Conservation (phyloP, 2,329 filamentous ascomycete genomes). For the Ophiostoma australiae region DNA sequence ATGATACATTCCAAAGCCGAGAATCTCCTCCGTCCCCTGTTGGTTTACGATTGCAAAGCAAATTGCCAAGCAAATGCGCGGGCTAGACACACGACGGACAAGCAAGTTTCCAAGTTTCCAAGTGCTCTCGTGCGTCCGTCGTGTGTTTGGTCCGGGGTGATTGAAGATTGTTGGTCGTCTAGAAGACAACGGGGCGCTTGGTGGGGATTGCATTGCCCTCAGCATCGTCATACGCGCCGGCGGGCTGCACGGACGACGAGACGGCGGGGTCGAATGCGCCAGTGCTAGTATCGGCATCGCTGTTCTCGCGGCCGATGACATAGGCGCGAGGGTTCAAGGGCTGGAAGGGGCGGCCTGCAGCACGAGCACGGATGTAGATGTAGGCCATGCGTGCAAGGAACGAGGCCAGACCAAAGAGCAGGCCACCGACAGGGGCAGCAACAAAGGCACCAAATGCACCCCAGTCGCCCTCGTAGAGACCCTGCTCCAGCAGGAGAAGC, state of each 20-base stretch:
- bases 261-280: not conserved
- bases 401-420: slow-evolving; percentile 65
- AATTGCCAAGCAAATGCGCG: not conserved
- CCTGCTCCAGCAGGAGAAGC: slow-evolving; percentile 66
- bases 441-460: slow-evolving; percentile 78
- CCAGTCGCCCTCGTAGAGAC: slow-evolving; percentile 74
- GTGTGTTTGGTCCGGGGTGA: not conserved
- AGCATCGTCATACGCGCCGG: not conserved
- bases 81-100: not conserved
- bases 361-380: slow-evolving; percentile 54
- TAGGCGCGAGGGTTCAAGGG: slow-evolving; percentile 50
- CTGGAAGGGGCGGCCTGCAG: slow-evolving; percentile 58
- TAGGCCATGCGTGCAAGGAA: slow-evolving; percentile 55
- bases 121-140: not conserved
- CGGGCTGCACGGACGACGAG: not conserved
- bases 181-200: slow-evolving; percentile 9
- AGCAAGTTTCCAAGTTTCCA: not conserved
- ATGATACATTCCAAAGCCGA: not conserved
- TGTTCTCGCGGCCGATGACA: slow-evolving; percentile 13
- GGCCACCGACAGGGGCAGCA: slow-evolving; percentile 68
- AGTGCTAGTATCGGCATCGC: slow-evolving; percentile 11
- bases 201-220: not conserved
- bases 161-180: not conserved
- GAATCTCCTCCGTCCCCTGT: not conserved
- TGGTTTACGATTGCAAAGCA: not conserved